Evolutionary conservation across 108 stramenopile species (phyloP), one percentile per base, ranked within the genome.

Genomic region (Poteriospumella lacustris): DNA sequence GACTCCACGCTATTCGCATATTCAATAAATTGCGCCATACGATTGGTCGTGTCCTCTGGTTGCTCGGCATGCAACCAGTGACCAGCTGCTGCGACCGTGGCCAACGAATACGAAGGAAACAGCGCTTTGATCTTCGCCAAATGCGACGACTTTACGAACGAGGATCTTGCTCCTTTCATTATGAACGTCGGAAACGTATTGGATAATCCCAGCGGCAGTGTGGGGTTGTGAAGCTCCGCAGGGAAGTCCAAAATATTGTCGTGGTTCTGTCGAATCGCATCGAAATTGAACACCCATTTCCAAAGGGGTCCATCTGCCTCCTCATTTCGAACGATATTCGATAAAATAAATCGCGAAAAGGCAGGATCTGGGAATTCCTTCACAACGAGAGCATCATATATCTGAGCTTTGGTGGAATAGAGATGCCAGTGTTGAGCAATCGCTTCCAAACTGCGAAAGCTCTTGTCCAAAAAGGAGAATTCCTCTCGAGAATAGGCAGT

Each of bases 51-150:
- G 28, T 69, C 82, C 58, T 36, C 39, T 1, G 85, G 85, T 33
- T 82, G 39, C 47, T 97, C 96, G 1, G 94, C 92, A 82, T 97
- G 96, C 9, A 95, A 87, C 93, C 94, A 94, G 83, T 97, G 96
- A 43, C 94, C 96, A 2, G 90, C 91, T 38, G 91, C 91, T 43
- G 89, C 84, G 58, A 97, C 87, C 0, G 94, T 93, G 44, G 89
- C 92, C 29, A 95, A 73, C 89, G 91, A 89, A 68, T 93, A 91
- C 77, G 90, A 88, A 24, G 96, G 96, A 86, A 97, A 97, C 52
- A 85, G 89, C 31, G 77, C 75, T 2, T 87, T 83, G 62, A 97
- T 97, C 59, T 82, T 82, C 67, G 83, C 68, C 43, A 95, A 84
- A 79, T 97, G 91, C 28, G 87, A 78, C 59, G 88, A 84, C 47